Evolutionary conservation across 2,329 filamentous ascomycete genomes (phyloP), one percentile per base, ranked within the genome.

Genomic region (Pestalotiopsis sp.): DNA sequence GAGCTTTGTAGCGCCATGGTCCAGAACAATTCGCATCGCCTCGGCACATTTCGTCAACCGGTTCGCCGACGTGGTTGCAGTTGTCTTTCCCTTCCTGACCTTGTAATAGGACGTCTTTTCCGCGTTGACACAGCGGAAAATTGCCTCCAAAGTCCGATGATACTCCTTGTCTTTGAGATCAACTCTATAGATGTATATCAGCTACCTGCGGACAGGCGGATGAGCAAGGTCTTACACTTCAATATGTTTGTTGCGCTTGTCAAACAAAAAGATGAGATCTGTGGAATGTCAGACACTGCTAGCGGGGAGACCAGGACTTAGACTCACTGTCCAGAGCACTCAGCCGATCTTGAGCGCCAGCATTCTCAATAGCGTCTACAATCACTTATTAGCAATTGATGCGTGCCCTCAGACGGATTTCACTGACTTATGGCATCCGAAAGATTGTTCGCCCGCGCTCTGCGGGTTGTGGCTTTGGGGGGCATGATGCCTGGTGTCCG

Each of bases 71-170:
- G 83, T 85, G 31, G 85, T 81, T 13, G 81, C 84, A 66, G 85
- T 86, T 5, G 73, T 72, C 20, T 20, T 52, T 12, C 74, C 76
- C 68, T 81, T 84, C 71, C 84, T 86, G 13, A 85, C 84, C 67
- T 86, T 87, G 68, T 88, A 85, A 71, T 88, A 92, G 20, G 80
- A 77, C 11, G 89, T 84, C 76, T 93, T 94, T 73, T 97, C 94
- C 14, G 85, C 80, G 20, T 91, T 78, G 1, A 87, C 87, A 76
- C 86, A 91, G 66, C 87, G 86, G 76, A 98, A 97, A 2, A 98
- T 82, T 1, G 89, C 87, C 75, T 98, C 94, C 74, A 93, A 93
- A 58, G 98, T 90, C 69, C 88, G 87, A 76, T 96, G 92, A 73
- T 93, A 97, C n/a, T 88, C 87, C 77, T 92, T 93, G 77, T 97